Evolutionary conservation across 139 green algal genomes (phyloP), one percentile per base, ranked within the genome.

Genomic region (Yamagishiella unicocca): DNA sequence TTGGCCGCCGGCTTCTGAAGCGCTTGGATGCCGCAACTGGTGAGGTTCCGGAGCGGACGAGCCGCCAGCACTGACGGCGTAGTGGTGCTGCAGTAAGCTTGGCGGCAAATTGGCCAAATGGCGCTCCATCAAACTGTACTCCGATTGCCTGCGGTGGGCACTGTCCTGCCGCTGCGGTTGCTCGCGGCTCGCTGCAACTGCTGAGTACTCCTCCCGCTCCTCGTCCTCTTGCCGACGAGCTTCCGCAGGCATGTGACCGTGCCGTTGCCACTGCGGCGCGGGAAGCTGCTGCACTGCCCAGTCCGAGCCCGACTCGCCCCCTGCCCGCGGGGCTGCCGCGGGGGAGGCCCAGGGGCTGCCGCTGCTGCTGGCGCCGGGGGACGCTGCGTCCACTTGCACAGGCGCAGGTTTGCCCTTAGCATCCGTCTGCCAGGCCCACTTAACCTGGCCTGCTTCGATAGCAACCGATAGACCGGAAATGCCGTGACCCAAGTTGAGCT

Each of bases 351-450:
- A 85, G 0, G 79, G 79, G 31, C 79, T 84, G 77, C 53, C 31
- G 35, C 27, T 64, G 54, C 10, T 54, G 54, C 71, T 81, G 10
- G 6, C 43, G 3, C 5, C 58, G 10, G 27, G 27, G 10, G 78
- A 38, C 29, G 58, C 17, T 4, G 33, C 37, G 22, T 83, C 53
- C 35, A 42, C 12, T 19, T 31, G 35, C n/a, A 21, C 27, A 12
- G 43, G 72, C 33, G 10, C 25, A 12, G 29, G 4, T 29, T 50
- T 19, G 27, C 22, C 61, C 78, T 61, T 84, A 40, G 6, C 55
- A 22, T 72, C 61, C 9, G 79, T 85, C 80, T 86, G 82, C 82
- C 82, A 87, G 27, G 82, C 82, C 82, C 82, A 87, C 37, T 77
- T 77, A 3, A 87, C 82, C n/a, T 74, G 55, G 3, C 80, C 80